Percentiles rank a stretch among this genome's conserved stretches.
phyloP scores from a whole-genome alignment of 2,329 filamentous ascomycete genomes.

The Cladosporium sp. region DNA sequence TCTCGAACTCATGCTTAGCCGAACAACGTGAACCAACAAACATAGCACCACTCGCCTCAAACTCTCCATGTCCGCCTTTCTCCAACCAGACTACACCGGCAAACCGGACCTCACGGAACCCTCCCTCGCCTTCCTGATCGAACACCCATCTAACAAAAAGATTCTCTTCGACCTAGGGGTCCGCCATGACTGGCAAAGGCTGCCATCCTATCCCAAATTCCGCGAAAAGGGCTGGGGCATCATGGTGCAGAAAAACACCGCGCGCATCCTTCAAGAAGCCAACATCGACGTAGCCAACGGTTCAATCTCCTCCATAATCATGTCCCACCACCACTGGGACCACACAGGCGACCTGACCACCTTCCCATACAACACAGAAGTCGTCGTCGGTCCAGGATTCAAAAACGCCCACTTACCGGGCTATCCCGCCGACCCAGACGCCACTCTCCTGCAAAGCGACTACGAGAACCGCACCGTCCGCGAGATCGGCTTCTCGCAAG shows the following conservation, averaged over 20 bases:
- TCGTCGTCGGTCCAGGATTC: constrained; percentile 48
- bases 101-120: constrained; percentile 36
- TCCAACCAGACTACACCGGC: constrained; percentile 38
- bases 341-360: constrained; percentile 40
- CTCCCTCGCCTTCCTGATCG: constrained; percentile 46
- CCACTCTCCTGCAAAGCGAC: constrained; percentile 38
- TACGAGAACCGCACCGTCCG: constrained; percentile 36
- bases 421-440: constrained; percentile 39
- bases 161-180: constrained; percentile 47
- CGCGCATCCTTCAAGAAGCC: constrained; percentile 38
- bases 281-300: constrained; percentile 36
- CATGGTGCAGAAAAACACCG: constrained; percentile 40
- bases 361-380: constrained; percentile 39
- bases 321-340: constrained; percentile 35
- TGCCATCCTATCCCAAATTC: constrained; percentile 33
- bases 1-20: not conserved
- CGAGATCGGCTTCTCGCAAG: constrained; percentile 33
- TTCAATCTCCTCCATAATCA: constrained; percentile 30
- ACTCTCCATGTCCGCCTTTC: constrained; percentile 29
- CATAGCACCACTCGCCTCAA: constrained; percentile 31
- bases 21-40: not conserved
- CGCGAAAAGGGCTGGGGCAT: constrained; percentile 32
- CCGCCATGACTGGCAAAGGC: constrained; percentile 43
- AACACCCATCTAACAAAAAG: constrained; percentile 40
- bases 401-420: constrained; percentile 40